A percentile compares a stretch with the other conserved stretches of the same genome.
phyloP scores from a whole-genome alignment of 441 rosid genomes.

The Aquilaria agallochum region DNA sequence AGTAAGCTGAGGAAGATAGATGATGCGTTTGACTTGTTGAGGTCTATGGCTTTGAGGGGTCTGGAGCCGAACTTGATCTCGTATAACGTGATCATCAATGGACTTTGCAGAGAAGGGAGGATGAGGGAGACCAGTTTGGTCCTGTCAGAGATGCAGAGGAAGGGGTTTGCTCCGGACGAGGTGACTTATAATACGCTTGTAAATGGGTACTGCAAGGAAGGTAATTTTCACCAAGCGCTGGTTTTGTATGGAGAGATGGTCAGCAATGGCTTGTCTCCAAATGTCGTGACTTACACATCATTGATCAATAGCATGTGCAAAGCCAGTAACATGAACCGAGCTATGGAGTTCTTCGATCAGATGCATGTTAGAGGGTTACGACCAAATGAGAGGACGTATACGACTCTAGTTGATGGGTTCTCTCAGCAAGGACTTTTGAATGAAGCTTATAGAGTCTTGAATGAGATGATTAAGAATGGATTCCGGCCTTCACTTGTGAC shows the following conservation, averaged over 20 bases:
- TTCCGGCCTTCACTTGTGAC: constrained; percentile 75
- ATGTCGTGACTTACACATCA: constrained; percentile 78
- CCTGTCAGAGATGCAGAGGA: constrained; percentile 51
- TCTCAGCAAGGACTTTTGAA: constrained; percentile 60
- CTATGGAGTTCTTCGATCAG: constrained; percentile 71
- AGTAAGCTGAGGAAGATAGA: constrained; percentile 59
- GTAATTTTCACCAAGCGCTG: constrained; percentile 81
- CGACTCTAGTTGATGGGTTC: constrained; percentile 83
- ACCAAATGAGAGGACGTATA: constrained; percentile 78
- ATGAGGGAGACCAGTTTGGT: constrained; percentile 60
- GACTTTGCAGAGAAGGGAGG: constrained; percentile 73
- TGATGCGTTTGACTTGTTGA: constrained; percentile 52
- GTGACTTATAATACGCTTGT: constrained; percentile 82
- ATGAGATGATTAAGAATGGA: constrained; percentile 63
- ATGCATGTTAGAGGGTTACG: constrained; percentile 73
- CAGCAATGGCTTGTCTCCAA: constrained; percentile 69
- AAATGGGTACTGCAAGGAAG: constrained; percentile 74
- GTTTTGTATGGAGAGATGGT: constrained; percentile 70
- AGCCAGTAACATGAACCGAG: constrained; percentile 74
- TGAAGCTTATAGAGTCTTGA: constrained; percentile 54
- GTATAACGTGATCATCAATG: constrained; percentile 67
- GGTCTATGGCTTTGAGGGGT: constrained; percentile 54
- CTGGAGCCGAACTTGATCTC: constrained; percentile 79
- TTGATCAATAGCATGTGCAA: constrained; percentile 78
- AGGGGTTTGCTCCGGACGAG: constrained; percentile 61